phyloP scores from a whole-genome alignment of 2,329 filamentous ascomycete species.

The Eutypa lata region DNA sequence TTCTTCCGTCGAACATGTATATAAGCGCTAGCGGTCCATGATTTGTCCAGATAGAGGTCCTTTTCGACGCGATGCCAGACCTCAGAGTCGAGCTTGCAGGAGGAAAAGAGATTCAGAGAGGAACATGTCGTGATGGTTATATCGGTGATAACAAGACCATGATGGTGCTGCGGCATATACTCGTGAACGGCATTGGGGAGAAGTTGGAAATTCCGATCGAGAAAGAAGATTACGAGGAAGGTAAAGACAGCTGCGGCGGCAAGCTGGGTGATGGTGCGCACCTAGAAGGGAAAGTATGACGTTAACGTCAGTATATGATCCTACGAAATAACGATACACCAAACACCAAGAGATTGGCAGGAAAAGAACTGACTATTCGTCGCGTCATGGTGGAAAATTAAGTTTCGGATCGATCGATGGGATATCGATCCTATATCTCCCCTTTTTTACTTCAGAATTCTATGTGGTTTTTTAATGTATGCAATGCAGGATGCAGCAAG shows the following conservation, averaged over 20 bases:
- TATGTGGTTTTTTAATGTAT: too few relatives aligned
- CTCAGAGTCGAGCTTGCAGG: conserved; percentile 68
- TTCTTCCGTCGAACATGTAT: conserved; percentile 79
- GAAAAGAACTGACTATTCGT: conserved; percentile 26
- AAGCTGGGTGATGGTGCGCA: conserved; percentile 73
- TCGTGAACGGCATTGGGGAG: conserved; percentile 82
- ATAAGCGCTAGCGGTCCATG: conserved; percentile 75
- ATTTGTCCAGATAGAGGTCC: conserved; percentile 75
- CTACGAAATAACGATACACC: too few relatives aligned
- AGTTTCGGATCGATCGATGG: conserved; percentile 9
- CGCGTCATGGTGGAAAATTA: conserved; percentile 28
- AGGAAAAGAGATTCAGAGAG: conserved; percentile 68
- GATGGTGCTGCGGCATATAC: conserved; percentile 81
- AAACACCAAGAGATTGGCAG: not conserved
- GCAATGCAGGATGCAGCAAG: conserved; percentile 19
- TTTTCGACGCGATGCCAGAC: conserved; percentile 84
- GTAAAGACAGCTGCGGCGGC: conserved; percentile 62
- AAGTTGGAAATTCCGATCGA: conserved; percentile 86
- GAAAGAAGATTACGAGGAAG: conserved; percentile 71
- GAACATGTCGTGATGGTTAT: conserved; percentile 76
- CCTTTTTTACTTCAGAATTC: too few relatives aligned
- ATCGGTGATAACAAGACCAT: conserved; percentile 82
- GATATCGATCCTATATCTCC: conserved; percentile 16
- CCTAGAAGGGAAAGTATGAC: conserved; percentile 33
- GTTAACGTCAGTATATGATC: not conserved